These are phyloP conservation scores for Plasmodium gonderi DNA, from an alignment of 169 alveolate genomes.

Conservation along the genomic window DNA sequence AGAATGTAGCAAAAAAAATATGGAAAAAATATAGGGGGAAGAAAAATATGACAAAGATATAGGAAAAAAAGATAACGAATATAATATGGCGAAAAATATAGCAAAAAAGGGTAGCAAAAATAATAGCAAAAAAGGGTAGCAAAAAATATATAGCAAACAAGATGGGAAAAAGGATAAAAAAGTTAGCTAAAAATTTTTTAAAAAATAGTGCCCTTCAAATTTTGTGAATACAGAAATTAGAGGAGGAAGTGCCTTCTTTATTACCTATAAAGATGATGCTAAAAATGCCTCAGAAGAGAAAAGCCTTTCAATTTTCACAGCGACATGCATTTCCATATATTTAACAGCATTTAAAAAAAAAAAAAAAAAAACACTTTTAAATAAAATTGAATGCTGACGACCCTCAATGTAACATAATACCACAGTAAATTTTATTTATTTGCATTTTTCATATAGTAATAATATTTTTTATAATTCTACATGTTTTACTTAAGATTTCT, in stretches of 20 bases:
- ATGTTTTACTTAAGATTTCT: not conserved
- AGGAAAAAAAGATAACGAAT: not conserved
- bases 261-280: not conserved
- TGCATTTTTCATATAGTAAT: not conserved
- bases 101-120: no score
- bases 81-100: not conserved
- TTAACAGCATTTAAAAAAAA: no score
- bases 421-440: not conserved
- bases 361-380: no score
- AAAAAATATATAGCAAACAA: not conserved
- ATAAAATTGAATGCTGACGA: not conserved
- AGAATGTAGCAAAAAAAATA: no score
- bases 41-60: not conserved
- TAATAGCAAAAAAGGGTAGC: not conserved
- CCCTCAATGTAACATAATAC: not conserved
- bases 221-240: no score
- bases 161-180: not conserved
- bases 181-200: not conserved
- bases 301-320: not conserved
- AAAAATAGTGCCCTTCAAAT: no score
- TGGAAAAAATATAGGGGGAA: not conserved
- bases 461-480: not conserved
- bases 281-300: constrained; percentile 1
- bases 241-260: no score
- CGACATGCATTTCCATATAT: not conserved